phyloP scores from a whole-genome alignment of 2,329 filamentous ascomycete species.

The Tympanopsis confertula region DNA sequence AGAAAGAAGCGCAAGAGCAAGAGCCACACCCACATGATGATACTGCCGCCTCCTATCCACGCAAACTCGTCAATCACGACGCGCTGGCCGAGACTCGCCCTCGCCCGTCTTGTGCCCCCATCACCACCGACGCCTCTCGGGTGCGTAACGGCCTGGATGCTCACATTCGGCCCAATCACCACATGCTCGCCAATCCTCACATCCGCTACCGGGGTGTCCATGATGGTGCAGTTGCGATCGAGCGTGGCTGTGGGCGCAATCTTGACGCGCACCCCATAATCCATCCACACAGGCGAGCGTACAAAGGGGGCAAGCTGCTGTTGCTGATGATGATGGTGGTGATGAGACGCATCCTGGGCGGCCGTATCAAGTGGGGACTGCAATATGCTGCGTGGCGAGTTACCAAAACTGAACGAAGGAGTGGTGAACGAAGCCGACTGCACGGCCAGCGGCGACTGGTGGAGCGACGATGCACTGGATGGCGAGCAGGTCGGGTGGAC shows the following conservation, averaged over 20 bases:
- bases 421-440: no score
- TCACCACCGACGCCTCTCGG: conserved; percentile 8
- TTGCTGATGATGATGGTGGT: no score
- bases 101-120: no score
- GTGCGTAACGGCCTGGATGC: conserved; percentile 15
- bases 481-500: neutral
- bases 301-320: conserved; percentile 13
- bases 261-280: conserved; percentile 18
- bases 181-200: conserved; percentile 17
- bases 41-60: neutral
- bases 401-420: neutral
- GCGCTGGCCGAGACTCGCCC: neutral
- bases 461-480: no score
- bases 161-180: conserved; percentile 17
- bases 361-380: neutral
- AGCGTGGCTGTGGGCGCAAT: conserved; percentile 17
- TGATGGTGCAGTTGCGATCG: conserved; percentile 18
- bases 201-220: conserved; percentile 20
- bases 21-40: no score
- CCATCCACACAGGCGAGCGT: conserved; percentile 16
- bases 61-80: neutral
- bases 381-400: neutral
- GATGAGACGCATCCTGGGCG: no score
- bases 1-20: no score
- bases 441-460: neutral